Evolutionary conservation across 2,329 filamentous ascomycete genomes (phyloP).

Genomic region (Canariomyces notabilis): DNA sequence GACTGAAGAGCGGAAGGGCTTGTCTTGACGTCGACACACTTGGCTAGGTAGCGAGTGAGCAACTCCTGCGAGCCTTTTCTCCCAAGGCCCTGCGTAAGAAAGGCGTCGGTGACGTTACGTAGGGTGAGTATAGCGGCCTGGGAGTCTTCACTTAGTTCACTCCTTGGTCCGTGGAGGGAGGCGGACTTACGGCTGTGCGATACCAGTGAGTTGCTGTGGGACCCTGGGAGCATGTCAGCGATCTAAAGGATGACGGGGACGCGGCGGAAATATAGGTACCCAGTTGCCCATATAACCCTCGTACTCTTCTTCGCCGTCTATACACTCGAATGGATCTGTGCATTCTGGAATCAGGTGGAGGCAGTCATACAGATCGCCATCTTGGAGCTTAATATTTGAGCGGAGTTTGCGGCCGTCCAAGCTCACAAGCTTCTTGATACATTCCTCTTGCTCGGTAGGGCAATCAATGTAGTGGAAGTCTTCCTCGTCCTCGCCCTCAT

Average conservation of each 20-base stretch:
- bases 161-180: background rate
- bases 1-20: too few species aligned
- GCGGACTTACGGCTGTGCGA: slow-evolving; percentile 2
- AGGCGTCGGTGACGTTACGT: background rate
- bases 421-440: slow-evolving; percentile 27
- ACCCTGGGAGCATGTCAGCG: background rate
- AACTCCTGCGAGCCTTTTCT: too few species aligned
- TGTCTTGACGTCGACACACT: too few species aligned
- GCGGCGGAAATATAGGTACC: slow-evolving; percentile 16
- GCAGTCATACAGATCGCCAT: too few species aligned
- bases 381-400: too few species aligned
- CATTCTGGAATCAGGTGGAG: background rate
- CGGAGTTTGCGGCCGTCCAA: slow-evolving; percentile 24
- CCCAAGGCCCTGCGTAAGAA: too few species aligned
- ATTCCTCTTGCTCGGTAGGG: slow-evolving; percentile 6
- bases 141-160: background rate
- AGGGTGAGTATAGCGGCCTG: slow-evolving; percentile 1
- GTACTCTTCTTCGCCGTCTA: slow-evolving; percentile 23
- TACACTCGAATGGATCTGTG: background rate
- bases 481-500: slow-evolving; percentile 5
- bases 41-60: too few species aligned
- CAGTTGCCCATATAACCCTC: slow-evolving; percentile 28
- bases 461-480: slow-evolving; percentile 19
- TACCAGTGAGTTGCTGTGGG: slow-evolving; percentile 4
- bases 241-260: background rate